Percentiles rank a stretch among this genome's conserved stretches.
These are phyloP conservation scores for Daedaleopsis sinensis DNA, from an alignment of 768 basidiomycete species.

Conservation along the genomic window DNA sequence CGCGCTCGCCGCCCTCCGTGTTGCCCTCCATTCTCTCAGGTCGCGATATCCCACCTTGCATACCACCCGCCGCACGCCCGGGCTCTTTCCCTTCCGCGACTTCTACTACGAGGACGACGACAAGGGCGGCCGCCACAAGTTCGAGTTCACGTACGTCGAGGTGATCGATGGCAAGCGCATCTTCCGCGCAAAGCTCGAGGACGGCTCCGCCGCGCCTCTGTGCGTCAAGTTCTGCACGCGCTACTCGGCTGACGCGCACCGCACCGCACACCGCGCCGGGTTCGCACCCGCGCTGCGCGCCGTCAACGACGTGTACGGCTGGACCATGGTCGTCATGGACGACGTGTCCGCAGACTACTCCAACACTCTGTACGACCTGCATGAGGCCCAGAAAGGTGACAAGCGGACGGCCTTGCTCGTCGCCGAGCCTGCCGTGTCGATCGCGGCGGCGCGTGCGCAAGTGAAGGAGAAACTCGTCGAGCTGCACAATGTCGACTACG, in stretches of 20 bases:
- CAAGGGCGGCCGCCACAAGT: neutral
- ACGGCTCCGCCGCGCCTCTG: neutral
- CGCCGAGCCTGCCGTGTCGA: neutral
- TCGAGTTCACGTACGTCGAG: neutral
- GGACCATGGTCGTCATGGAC: constrained; percentile 12
- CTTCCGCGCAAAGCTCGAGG: neutral
- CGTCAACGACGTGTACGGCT: constrained; percentile 1
- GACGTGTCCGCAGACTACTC: neutral
- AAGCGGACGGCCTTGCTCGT: neutral
- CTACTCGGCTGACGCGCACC: constrained; percentile 3
- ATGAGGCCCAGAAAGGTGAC: neutral
- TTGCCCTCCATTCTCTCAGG: neutral
- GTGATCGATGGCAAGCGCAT: neutral
- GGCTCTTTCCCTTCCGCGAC: constrained; percentile 3
- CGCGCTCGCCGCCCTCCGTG: constrained; percentile 2
- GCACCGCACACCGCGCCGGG: neutral
- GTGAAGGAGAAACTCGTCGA: neutral
- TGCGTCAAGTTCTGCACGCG: constrained; percentile 7
- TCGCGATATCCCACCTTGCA: neutral
- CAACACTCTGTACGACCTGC: neutral
- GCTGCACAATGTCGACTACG: neutral
- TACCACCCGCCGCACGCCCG: neutral
- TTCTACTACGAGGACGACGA: constrained; percentile 1
- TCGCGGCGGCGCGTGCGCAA: neutral
- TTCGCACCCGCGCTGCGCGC: constrained; percentile 6